Percentiles rank a stretch among this genome's conserved stretches.
Evolutionary conservation across 2,329 filamentous ascomycete species (phyloP).

Genomic region (Diplocarpon rosae): DNA sequence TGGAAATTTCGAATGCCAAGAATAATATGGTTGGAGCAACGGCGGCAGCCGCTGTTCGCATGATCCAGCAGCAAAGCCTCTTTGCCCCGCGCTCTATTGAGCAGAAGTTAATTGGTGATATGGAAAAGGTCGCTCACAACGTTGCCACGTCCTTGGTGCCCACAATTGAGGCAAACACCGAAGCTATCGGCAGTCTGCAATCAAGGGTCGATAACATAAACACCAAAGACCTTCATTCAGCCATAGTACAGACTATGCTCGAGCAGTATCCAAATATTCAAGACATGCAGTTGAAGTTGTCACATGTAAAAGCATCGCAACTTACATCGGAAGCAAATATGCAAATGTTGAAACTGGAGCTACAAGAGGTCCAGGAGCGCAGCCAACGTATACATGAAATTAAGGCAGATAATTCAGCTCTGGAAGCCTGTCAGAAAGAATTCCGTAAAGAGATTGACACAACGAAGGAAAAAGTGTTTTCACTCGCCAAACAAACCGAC

Average conservation of each 20-base stretch:
- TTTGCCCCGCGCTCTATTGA: background rate
- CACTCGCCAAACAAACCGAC: background rate
- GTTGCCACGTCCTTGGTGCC: background rate
- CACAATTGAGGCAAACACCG: constrained; percentile 3
- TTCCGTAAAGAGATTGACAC: background rate
- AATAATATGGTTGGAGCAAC: background rate
- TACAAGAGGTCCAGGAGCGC: background rate
- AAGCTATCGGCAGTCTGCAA: constrained; percentile 11
- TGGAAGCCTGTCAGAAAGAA: too few species aligned
- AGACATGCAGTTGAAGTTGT: background rate
- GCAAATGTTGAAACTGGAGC: background rate
- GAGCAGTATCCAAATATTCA: constrained; percentile 2
- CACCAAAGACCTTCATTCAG: constrained; percentile 25
- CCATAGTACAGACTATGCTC: background rate
- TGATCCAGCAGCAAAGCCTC: background rate
- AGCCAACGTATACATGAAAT: too few species aligned
- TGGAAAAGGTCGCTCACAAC: background rate
- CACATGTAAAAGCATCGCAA: background rate
- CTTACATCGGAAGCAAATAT: background rate
- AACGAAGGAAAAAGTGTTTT: background rate
- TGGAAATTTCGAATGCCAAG: background rate
- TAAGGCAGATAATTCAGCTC: too few species aligned
- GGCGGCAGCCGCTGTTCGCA: background rate
- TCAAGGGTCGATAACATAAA: constrained; percentile 19
- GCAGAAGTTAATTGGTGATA: background rate